Base-by-base conservation (phyloP, 2,329 filamentous ascomycete species). In the Claviceps humidiphila region DNA sequence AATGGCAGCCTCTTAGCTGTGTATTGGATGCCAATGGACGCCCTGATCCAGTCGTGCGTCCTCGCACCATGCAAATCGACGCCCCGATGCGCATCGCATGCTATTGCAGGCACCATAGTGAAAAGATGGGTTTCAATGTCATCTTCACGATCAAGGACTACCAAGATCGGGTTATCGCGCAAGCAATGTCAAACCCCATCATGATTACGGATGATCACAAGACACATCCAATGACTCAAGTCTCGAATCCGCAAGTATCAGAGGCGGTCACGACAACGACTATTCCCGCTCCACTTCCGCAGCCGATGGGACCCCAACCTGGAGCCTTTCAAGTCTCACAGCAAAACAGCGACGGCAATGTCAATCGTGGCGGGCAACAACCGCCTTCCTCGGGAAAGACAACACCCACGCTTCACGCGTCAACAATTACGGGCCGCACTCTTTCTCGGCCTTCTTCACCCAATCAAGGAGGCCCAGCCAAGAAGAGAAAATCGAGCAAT, bases 201-300 rank as follows among this genome's bases (percentile, higher is more conserved):
- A 91, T 96, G 78, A 96, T 97, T 57, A 97, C 93, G 1, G 91
- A 98, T 64, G 91, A 98, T 63, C 91, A 97, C 72, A 97, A 97
- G 71, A 95, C 89, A 7, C 85, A 88, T 60, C 62, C 64, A 4
- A 63, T 64, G 53, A 58, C 64, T 5, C 61, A 65, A 38, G 47
- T 59, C 5, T 54, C 58, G 6, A 54, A 61, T 16, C 63, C 63
- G 41, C 57, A 59, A n/a, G 54, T 65, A 47, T 59, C 63, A 5
- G 66, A 68, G 48, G 47, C 52, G 2, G 59, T 61, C 22, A 56
- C 58, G n/a, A 57, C 59, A 17, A 56, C 59, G n/a, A 56, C 59
- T 2, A 51, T 58, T 6, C 41, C 61, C n/a, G 52, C 51, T 20
- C 49, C 58, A 14, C 53, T 49, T 46, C 47, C 52, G 39, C 53